A percentile compares a stretch with the other conserved stretches of the same genome.
phyloP scores from a whole-genome alignment of 805 yeast genomes.

The Sugiyamaella boreocaroliniensis region DNA sequence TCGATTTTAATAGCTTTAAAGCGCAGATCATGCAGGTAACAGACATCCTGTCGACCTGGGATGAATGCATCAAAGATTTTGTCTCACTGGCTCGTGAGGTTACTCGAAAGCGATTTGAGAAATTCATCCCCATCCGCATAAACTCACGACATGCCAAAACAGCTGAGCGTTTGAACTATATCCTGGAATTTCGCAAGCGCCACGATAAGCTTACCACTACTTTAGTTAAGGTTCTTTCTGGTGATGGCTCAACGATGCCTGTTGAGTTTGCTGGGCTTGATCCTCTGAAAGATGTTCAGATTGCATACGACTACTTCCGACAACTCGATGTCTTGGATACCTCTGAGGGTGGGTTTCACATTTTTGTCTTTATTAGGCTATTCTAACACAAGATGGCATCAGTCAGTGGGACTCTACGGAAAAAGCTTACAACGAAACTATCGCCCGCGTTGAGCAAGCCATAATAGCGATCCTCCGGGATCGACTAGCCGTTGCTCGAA shows the following conservation, averaged over 20 bases:
- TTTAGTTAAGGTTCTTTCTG: conserved; percentile 25
- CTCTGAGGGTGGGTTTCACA: conserved; percentile 19
- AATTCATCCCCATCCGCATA: conserved; percentile 58
- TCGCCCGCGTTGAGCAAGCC: conserved; percentile 40
- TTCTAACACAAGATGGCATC: conserved; percentile 14
- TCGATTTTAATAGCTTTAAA: conserved; percentile 38
- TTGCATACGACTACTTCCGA: conserved; percentile 39
- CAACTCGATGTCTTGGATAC: conserved; percentile 36
- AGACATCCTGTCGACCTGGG: conserved; percentile 45
- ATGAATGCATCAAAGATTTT: conserved; percentile 55
- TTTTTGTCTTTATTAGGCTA: background rate
- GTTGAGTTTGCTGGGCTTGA: conserved; percentile 21
- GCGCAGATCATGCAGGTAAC: conserved; percentile 27
- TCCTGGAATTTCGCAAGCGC: conserved; percentile 42
- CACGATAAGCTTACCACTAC: conserved; percentile 47
- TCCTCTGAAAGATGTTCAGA: conserved; percentile 32
- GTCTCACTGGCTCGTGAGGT: conserved; percentile 65
- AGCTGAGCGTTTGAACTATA: conserved; percentile 39
- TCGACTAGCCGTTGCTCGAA: conserved; percentile 35
- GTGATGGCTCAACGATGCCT: conserved; percentile 8
- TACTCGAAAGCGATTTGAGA: conserved; percentile 64
- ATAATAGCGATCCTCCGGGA: conserved; percentile 38
- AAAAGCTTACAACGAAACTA: conserved; percentile 37
- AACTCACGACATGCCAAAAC: conserved; percentile 38
- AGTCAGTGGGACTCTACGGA: conserved; percentile 40